These are phyloP conservation scores for Nakazawaea ernobii DNA, from an alignment of 805 yeast species.

Conservation along the genomic window DNA sequence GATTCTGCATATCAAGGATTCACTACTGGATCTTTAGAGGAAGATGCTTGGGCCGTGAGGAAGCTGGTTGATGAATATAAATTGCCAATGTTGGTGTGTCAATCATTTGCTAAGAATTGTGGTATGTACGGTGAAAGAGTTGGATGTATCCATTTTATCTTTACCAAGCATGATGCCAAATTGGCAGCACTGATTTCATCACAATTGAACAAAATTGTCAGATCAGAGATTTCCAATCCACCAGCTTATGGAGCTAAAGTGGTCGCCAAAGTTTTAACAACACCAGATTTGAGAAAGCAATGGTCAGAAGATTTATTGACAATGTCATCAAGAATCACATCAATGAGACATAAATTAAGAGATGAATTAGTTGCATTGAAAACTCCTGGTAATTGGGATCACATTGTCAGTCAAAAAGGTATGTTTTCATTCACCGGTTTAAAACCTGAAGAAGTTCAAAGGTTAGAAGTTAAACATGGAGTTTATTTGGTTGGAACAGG, in stretches of 20 bases:
- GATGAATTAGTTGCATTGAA: constrained; percentile 50
- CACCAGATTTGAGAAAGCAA: constrained; percentile 60
- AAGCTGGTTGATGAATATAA: constrained; percentile 45
- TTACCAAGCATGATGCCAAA: constrained; percentile 35
- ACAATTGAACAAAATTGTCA: constrained; percentile 68
- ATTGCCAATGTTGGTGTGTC: constrained; percentile 72
- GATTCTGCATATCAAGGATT: constrained; percentile 98
- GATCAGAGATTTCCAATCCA: constrained; percentile 88
- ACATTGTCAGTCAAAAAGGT: constrained; percentile 85
- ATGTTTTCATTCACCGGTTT: constrained; percentile 97
- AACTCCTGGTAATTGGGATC: constrained; percentile 93
- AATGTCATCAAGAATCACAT: constrained; percentile 78
- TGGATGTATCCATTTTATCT: constrained; percentile 81
- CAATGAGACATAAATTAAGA: constrained; percentile 71
- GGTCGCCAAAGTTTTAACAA: constrained; percentile 67
- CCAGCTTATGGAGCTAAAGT: constrained; percentile 95
- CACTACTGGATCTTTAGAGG: constrained; percentile 79
- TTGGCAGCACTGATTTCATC: constrained; percentile 58
- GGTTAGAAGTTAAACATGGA: constrained; percentile 72
- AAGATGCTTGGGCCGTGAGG: constrained; percentile 81
- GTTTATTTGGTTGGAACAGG: constrained; percentile 80
- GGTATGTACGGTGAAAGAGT: constrained; percentile 98
- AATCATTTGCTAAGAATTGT: constrained; percentile 93
- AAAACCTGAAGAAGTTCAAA: constrained; percentile 64
- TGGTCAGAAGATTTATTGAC: constrained; percentile 83